Base-by-base conservation (phyloP, 2,329 filamentous ascomycete genomes). In the Stachybotrys echinatus region DNA sequence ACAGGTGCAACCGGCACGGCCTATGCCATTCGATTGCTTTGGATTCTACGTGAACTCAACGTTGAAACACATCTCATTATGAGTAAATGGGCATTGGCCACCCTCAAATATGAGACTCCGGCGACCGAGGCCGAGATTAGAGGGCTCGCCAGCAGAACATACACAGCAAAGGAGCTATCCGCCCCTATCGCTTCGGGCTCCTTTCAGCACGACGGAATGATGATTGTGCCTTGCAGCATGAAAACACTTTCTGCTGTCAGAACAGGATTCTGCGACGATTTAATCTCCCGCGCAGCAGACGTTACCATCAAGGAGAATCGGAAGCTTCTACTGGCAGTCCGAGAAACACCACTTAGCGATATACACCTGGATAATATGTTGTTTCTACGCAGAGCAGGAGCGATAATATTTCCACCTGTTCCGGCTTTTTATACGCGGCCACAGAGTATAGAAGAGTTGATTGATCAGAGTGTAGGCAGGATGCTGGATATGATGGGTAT, bases 1-100 rank as follows among this genome's bases (percentile, higher is more conserved):
- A 78, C 76, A 2, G 75, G 75, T 3, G 75, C 75, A 1, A 78
- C 75, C 0, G 75, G 75, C 3, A 65, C 74, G 2, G 57, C 67
- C 2, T 62, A 71, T 6, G 74, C 66, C 1, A 72, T 77, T 49
- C 68, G 66, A 17, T 55, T 69, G 0, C 69, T 77, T 4, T 59
- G 65, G 7, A 60, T 64, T 3, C 66, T 79, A 0, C 69, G 69
- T 1, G 53, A 56, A 0, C 65, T 76, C 12, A 62, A 70, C n/a
- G 57, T 76, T 17, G 75, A 78, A 58, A 76, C 74, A 0, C 72
- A 76, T 50, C 64, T 75, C 3, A 64, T 78, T 8, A 67, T 79
- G 43, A 70, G 65, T 53, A 75, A 76, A 56, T 79, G 75, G 74
- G 75, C 69, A 4, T 65, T 67, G 19, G 68, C 68, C 12, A 79